Evolutionary conservation across 257 asterid species (phyloP), one percentile per base, ranked within the genome.

Genomic region (Solanum etuberosum): DNA sequence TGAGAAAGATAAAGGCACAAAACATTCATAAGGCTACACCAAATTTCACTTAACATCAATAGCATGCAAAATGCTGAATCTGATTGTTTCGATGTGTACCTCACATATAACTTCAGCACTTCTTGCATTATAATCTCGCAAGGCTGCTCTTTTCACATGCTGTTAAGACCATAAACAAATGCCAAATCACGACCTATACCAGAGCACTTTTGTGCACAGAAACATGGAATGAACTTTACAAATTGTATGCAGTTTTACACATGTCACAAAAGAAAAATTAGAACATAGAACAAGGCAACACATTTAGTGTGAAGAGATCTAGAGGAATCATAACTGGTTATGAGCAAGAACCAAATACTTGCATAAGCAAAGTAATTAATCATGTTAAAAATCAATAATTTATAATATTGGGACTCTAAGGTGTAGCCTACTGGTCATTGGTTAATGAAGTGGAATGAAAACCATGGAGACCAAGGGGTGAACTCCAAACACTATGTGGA

Each of bases 101-200:
- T 97, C 99, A 7, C 99, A 95, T 83, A 97, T 74, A 90, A 97
- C 98, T 90, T 95, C 99, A 27, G 99, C 99, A 34, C 96, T 93
- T 90, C 91, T 87, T 25, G 95, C 99, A 85, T 93, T 92, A 77
- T 90, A 93, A n/a, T 97, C 99, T 83, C 98, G 90, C 91, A 96
- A 88, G 31, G 96, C 97, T 48, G 94, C 91, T 90, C 96, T 93
- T 89, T 90, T 95, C 86, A 97, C 93, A 88, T 96, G 94, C 99
- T 97, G 96, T 87, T 86, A 88, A 88, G 85, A 88, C 71, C 88
- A 85, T 71, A 43, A 34, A 59, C 88, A 83, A 71, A 32, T 71
- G 25, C 25, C 14, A 71, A 70, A 77, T 77, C 84, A 77, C 3
- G 38, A 25, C 5, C 84, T 42, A 42, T 15, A 77, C 42, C 84